Base-by-base conservation (phyloP, 257 asterid genomes). In the Verbascum thapsus region DNA sequence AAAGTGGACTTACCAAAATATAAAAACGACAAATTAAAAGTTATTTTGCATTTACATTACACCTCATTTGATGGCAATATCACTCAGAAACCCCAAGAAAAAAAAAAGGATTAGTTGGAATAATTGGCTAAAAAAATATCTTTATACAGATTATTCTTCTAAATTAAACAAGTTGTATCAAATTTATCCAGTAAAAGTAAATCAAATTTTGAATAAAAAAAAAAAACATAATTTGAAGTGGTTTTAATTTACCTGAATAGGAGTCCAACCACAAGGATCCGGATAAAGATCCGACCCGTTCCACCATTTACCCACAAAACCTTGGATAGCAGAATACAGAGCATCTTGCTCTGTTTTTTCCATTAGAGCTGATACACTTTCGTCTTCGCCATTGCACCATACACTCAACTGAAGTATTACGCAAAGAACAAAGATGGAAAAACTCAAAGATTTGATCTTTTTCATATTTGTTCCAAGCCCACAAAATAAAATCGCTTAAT, bases 201-300 rank as follows among this genome's bases (percentile, higher is more conserved):
- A 11, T 11, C 12, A 18, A 9, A 13, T 15, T n/a, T n/a, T n/a
- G n/a, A n/a, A 39, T 19, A 8, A 20, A 8, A 7, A 63, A 13
- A 19, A 17, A 0, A 5, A 5, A 18, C n/a, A 22, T 34, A 5
- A 5, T 43, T 11, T 41, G 67, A 18, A 16, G 48, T 50, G 26
- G 57, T 63, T 42, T 38, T 16, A 5, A 35, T 37, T n/a, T 20
- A 84, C 99, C 96, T 84, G 97, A 10, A 94, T 87, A 3, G 99
- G 99, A 38, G 97, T 94, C 97, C 99, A 94, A 32, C 99, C 99
- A 78, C 99, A 94, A 19, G 99, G 99, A 82, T 94, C 99, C 32
- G 99, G 97, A 80, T 83, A 94, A 53, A 94, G 97, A 84, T 94
- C 97, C 40, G 97, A 94, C 10, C 99, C 99, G 71, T 94, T 94